Conservation (phyloP, 2,329 filamentous ascomycete genomes). For the Nemania sp. region DNA sequence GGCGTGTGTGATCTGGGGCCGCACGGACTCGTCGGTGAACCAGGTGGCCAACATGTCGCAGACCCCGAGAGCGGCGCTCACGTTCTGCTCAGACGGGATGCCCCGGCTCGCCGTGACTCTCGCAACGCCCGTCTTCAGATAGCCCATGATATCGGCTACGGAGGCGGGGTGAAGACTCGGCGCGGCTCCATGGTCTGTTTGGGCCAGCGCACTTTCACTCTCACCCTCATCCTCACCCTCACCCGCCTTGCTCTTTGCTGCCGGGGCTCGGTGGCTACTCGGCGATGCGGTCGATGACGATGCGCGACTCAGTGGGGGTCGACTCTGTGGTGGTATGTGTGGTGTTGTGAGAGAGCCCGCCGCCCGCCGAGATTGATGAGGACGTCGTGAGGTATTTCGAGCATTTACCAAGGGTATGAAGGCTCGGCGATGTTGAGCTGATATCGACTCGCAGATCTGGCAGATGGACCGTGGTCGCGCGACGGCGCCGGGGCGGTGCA, state of each 20-base stretch:
- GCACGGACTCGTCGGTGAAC: slow-evolving; percentile 39
- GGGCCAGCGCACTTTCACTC: neutral
- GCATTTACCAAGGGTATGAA: slow-evolving; percentile 31
- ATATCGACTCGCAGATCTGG: slow-evolving; percentile 41
- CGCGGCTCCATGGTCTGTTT: neutral
- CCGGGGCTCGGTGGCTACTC: neutral
- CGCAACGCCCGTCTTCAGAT: slow-evolving; percentile 32
- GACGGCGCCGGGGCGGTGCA: slow-evolving; percentile 33
- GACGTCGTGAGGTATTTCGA: slow-evolving; percentile 40
- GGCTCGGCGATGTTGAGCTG: slow-evolving; percentile 25
- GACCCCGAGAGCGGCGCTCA: slow-evolving; percentile 36
- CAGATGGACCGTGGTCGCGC: slow-evolving; percentile 34
- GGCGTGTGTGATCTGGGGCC: slow-evolving; percentile 40
- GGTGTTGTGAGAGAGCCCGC: neutral
- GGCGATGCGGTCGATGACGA: neutral
- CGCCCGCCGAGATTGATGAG: neutral
- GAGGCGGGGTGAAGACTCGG: slow-evolving; percentile 20
- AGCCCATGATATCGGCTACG: slow-evolving; percentile 37
- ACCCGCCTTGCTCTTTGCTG: neutral
- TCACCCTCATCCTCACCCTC: neutral
- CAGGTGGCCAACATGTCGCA: slow-evolving; percentile 39
- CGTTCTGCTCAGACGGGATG: slow-evolving; percentile 39
- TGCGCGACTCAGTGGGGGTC: neutral
- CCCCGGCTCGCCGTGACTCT: slow-evolving; percentile 32
- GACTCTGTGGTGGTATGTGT: no score